These are phyloP conservation scores for Talaromyces marneffei DNA, from an alignment of 2,329 filamentous ascomycete species.

Conservation along the genomic window DNA sequence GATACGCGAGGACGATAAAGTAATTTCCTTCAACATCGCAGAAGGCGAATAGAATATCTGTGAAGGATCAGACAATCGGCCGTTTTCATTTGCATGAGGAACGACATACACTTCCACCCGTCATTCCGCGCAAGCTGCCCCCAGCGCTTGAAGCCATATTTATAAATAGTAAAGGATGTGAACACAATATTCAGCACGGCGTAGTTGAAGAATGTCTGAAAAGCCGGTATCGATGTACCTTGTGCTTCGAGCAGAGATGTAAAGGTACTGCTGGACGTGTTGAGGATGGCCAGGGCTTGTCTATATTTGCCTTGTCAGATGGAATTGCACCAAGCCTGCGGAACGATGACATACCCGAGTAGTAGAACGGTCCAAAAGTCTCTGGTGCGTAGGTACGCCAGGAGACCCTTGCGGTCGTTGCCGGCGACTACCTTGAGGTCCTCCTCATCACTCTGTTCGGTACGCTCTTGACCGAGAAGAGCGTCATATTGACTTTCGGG, in stretches of 20 bases:
- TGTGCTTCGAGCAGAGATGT: conserved; percentile 63
- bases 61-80: background rate
- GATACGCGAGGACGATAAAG: conserved; percentile 91
- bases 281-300: conserved; percentile 80
- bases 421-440: conserved; percentile 26
- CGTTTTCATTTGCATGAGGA: background rate
- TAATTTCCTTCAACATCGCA: conserved; percentile 96
- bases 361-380: conserved; percentile 83
- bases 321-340: background rate
- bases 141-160: conserved; percentile 71
- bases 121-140: conserved; percentile 57
- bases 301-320: conserved; percentile 29
- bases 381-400: conserved; percentile 70
- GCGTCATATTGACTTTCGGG: conserved; percentile 7
- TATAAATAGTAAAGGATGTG: conserved; percentile 70
- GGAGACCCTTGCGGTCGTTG: conserved; percentile 44
- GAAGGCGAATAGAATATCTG: conserved; percentile 79
- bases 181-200: conserved; percentile 76
- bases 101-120: conserved; percentile 69
- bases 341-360: conserved; percentile 53
- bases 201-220: conserved; percentile 96
- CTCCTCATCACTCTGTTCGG: conserved; percentile 31
- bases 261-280: conserved; percentile 90
- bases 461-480: conserved; percentile 18
- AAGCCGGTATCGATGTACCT: conserved; percentile 80